Evolutionary conservation across 495 filamentous ascomycete genomes (phyloP).

Genomic region (Aspergillus leporis): DNA sequence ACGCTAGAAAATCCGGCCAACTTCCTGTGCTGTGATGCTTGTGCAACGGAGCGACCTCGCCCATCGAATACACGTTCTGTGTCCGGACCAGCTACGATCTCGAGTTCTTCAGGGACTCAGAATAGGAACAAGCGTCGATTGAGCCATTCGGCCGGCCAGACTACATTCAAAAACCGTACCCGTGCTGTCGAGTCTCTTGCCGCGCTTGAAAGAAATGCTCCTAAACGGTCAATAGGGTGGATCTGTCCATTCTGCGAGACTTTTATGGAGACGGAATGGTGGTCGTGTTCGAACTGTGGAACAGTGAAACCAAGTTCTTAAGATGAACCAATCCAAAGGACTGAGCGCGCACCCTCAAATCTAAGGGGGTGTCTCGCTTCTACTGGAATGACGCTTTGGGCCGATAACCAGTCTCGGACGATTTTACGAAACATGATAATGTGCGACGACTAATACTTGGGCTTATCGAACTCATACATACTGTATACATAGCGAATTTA

Average conservation of each 20-base stretch:
- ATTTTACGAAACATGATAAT: background rate
- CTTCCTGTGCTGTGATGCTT: constrained; percentile 77
- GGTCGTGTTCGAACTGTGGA: constrained; percentile 73
- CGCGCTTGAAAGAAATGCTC: constrained; percentile 36
- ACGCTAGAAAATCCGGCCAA: constrained; percentile 77
- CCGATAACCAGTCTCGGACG: background rate
- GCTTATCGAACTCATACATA: background rate
- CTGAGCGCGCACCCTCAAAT: background rate
- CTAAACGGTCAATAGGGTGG: constrained; percentile 62
- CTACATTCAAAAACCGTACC: constrained; percentile 36
- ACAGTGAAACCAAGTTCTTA: constrained; percentile 63
- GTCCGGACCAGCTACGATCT: constrained; percentile 13
- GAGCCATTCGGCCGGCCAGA: constrained; percentile 16
- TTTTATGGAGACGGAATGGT: constrained; percentile 71
- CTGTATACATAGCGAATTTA: background rate
- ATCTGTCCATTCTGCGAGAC: constrained; percentile 64
- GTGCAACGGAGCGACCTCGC: constrained; percentile 62
- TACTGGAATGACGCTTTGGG: background rate
- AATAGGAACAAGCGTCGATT: constrained; percentile 28
- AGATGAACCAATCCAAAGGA: constrained; percentile 3
- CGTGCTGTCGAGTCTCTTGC: constrained; percentile 40
- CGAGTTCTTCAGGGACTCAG: constrained; percentile 15
- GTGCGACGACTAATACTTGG: background rate
- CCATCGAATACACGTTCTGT: constrained; percentile 25
- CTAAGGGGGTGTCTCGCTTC: background rate